Evolutionary conservation across 768 basidiomycete species (phyloP), one percentile per base, ranked within the genome.

Genomic region (Mycena galericulata): DNA sequence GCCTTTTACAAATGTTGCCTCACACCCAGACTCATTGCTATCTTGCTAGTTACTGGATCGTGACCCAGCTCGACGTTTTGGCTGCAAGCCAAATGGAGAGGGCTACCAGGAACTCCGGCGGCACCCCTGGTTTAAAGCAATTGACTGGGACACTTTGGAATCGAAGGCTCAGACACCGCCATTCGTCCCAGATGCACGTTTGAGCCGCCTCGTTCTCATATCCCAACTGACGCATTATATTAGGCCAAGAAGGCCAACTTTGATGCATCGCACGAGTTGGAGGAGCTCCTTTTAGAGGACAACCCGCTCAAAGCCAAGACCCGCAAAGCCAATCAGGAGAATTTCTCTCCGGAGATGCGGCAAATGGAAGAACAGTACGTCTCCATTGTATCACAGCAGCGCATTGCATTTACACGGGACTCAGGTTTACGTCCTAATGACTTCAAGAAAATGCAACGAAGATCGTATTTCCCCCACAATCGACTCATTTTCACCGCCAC

Each of bases 221-320:
- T 65, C 65, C 68, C 20, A 67, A 36, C 61, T 71, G 62, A 49
- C 66, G 40, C 30, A 46, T 50, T 36, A 29, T 34, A 56, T 15
- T 75, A 99, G 97, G 91, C 92, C n/a, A 99, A 98, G 83, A 98
- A 98, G 80, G 96, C 97, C 32, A 98, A 99, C 79, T 99, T 99
- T 76, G 97, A 99, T 77, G 97, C 97, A 29, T 98, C 97, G 15
- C 97, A 99, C 75, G 97, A 99, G 80, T 83, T 99, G 38, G 97
- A 99, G 76, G 97, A 99, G 80, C 85, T 99, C 24, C 80, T 99
- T 14, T 82, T 99, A 20, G 97, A 99, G 79, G 97, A 98, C 76
- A 98, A 99, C 74, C 97, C 97, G 46, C 84, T 99, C 62, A 98
- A 98, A 77, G 97, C 97, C 11, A 92, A 95, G 76, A 91, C 93